Conservation (phyloP, 2,329 filamentous ascomycete species). For the Diplocarpon mali region DNA sequence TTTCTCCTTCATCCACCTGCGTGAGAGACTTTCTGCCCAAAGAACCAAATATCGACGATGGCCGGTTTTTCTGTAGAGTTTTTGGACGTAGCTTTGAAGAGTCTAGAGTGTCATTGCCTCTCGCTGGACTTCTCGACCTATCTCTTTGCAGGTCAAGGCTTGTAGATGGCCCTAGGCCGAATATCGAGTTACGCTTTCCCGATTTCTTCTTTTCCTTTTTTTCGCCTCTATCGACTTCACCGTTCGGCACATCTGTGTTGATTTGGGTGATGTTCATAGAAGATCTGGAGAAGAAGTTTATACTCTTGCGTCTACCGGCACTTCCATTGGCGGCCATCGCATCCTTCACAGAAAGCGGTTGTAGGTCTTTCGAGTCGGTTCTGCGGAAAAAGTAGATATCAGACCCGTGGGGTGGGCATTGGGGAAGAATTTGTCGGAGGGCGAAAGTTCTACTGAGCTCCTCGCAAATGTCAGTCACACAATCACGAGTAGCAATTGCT, state of each 20-base stretch:
- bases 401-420: constrained; percentile 4
- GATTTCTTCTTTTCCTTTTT: constrained; percentile 24
- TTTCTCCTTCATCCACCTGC: constrained; percentile 20
- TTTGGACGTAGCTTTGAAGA: constrained; percentile 22
- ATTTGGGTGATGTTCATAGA: constrained; percentile 19
- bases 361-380: background rate
- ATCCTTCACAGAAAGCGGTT: too few species aligned
- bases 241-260: constrained; percentile 17
- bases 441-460: background rate
- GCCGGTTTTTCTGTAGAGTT: constrained; percentile 24
- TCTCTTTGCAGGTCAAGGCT: constrained; percentile 14
- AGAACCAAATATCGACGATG: constrained; percentile 27
- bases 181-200: constrained; percentile 22
- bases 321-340: constrained; percentile 7
- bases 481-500: background rate
- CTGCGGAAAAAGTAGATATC: constrained; percentile 1
- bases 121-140: constrained; percentile 16
- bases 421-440: background rate
- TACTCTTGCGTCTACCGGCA: constrained; percentile 22
- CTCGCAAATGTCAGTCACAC: constrained; percentile 1
- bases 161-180: constrained; percentile 17
- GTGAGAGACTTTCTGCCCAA: constrained; percentile 25
- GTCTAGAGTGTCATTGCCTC: constrained; percentile 12
- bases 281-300: constrained; percentile 22
- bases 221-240: constrained; percentile 10